A percentile compares a stretch with the other conserved stretches of the same genome.
Evolutionary conservation across 2,329 filamentous ascomycete genomes (phyloP).

Genomic region (Colletotrichum limetticola): DNA sequence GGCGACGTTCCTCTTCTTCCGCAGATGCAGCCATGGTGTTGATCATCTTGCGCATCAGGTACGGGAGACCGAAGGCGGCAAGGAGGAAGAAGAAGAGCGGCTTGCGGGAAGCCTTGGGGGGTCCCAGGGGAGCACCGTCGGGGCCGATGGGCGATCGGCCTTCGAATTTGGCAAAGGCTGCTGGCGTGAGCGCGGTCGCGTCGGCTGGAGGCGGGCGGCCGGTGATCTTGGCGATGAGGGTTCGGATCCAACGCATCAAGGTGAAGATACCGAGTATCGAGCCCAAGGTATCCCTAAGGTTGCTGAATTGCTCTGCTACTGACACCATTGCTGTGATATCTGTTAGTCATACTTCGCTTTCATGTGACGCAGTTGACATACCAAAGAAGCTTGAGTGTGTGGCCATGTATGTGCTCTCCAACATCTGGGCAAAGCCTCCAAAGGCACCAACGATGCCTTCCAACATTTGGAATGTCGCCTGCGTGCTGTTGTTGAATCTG

Average conservation of each 20-base stretch:
- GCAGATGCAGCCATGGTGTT: slow-evolving; percentile 83
- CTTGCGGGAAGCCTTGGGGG: slow-evolving; percentile 86
- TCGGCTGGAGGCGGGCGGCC: slow-evolving; percentile 91
- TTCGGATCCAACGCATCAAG: slow-evolving; percentile 92
- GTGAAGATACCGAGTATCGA: slow-evolving; percentile 97
- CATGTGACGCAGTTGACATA: slow-evolving; percentile 57
- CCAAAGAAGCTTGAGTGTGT: slow-evolving; percentile 99
- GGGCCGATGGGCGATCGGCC: slow-evolving; percentile 67
- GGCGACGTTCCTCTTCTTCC: slow-evolving; percentile 80
- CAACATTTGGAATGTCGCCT: slow-evolving; percentile 97
- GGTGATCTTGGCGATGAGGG: slow-evolving; percentile 89
- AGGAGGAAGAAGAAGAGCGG: slow-evolving; percentile 96
- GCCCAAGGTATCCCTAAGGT: slow-evolving; percentile 90
- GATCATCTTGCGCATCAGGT: slow-evolving; percentile 97
- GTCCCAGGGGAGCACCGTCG: slow-evolving; percentile 71
- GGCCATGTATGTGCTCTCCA: slow-evolving; percentile 99
- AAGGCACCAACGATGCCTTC: slow-evolving; percentile 97
- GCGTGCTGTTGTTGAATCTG: slow-evolving; percentile 92
- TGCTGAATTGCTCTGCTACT: slow-evolving; percentile 96
- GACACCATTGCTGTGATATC: slow-evolving; percentile 85
- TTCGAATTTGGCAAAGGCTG: slow-evolving; percentile 90
- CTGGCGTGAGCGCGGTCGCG: slow-evolving; percentile 86
- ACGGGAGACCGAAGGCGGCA: slow-evolving; percentile 94
- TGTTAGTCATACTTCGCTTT: slow-evolving; percentile 13
- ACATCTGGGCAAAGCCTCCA: slow-evolving; percentile 97